Base-by-base conservation (phyloP, 495 filamentous ascomycete genomes). In the Clavariopsis aquatica region DNA sequence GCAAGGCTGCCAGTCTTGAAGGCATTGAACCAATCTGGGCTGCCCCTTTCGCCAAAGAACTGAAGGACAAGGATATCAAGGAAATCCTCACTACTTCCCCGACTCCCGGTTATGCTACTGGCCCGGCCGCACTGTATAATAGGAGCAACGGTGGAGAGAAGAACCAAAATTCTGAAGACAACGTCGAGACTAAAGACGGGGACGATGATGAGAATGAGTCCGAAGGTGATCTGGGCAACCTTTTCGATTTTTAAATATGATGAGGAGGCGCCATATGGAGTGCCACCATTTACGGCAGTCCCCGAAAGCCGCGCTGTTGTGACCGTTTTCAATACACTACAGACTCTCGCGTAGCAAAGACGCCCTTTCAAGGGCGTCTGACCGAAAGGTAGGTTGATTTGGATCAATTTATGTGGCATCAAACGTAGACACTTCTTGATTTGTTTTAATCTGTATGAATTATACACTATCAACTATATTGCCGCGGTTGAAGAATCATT, bases 1-100 rank as follows among this genome's bases (percentile, higher is more conserved):
- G 97, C 77, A 87, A 88, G 80, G 89, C 93, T 75, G 93, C 94
- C 71, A 86, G 87, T 72, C 79, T 96, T 74, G 80, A 79, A 52
- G 93, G 96, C 67, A 87, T 98, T 72, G 94, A 98, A 85, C 90
- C 94, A 64, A 98, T 98, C 86, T 98, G 94, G 94, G 84, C 90
- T 69, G 83, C 86, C 57, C 86, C 98, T 64, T 97, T 97, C 85
- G 93, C 94, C 79, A 97, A 96, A 87, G 93, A 94, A 79, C 92
- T 98, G 72, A 92, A 96, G 83, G 94, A 93, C 79, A 98, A 97
- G 86, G 92, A 98, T 75, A 87, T 98, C 75, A 98, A 96, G 86
- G 94, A 96, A 59, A 82, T 98, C 75, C 88, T 98, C 12, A 63
- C 60, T 27, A 45, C 53, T n/a, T 24, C 51, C 52, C 28, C 47